These are phyloP conservation scores for Suillus americanus DNA, from an alignment of 768 basidiomycete genomes.

Conservation along the genomic window DNA sequence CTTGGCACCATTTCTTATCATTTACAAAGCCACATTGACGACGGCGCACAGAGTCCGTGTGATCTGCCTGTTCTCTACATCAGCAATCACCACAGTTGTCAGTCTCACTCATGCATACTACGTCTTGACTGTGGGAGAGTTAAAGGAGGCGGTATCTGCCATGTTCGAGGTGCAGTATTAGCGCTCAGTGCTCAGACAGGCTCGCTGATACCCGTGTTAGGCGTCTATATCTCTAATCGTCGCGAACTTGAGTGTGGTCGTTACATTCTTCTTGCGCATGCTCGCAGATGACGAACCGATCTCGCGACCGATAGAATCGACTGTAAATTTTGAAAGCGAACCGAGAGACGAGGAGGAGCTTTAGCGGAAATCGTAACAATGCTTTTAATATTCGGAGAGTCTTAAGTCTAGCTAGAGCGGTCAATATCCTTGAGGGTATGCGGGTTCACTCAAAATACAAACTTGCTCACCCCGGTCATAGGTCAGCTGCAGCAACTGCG, in stretches of 20 bases:
- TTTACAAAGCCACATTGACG: background rate
- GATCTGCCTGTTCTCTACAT: background rate
- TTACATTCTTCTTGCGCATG: slow-evolving; percentile 1
- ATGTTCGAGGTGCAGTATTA: background rate
- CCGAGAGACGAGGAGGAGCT: background rate
- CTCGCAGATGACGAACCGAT: background rate
- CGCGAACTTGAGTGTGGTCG: background rate
- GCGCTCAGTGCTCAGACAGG: background rate
- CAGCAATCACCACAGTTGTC: background rate
- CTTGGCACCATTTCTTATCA: background rate
- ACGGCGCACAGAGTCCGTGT: background rate
- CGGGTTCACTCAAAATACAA: background rate
- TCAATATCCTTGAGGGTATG: background rate
- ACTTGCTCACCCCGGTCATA: background rate
- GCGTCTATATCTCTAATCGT: background rate
- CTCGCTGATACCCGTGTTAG: background rate
- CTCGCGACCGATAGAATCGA: background rate
- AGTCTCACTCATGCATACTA: background rate
- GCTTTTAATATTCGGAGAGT: background rate
- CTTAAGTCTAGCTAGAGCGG: background rate
- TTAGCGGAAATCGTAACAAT: background rate
- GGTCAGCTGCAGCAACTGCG: background rate
- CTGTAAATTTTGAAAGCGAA: background rate
- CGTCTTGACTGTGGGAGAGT: background rate
- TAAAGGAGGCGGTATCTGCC: background rate